Evolutionary conservation across 805 yeast species (phyloP).

Genomic region (Priceomyces fermenticarens): DNA sequence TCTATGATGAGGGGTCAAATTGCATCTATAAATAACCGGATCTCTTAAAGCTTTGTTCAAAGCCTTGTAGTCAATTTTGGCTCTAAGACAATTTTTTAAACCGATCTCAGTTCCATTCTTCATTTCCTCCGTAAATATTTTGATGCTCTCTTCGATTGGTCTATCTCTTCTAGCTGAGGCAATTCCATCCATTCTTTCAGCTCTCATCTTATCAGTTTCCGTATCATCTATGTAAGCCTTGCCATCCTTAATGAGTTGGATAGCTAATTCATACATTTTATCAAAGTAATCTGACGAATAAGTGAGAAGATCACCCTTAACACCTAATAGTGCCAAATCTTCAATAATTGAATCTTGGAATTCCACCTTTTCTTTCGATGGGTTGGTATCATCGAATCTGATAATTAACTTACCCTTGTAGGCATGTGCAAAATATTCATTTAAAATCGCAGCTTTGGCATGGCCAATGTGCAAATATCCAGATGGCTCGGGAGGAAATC

Average conservation of each 20-base stretch:
- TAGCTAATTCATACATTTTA: slow-evolving; percentile 81
- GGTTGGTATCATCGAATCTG: slow-evolving; percentile 98
- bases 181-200: slow-evolving; percentile 97
- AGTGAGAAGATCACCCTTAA: slow-evolving; percentile 85
- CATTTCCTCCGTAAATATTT: slow-evolving; percentile 87
- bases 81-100: slow-evolving; percentile 88
- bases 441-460: slow-evolving; percentile 95
- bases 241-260: slow-evolving; percentile 89
- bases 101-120: slow-evolving; percentile 92
- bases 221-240: slow-evolving; percentile 98
- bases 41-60: slow-evolving; percentile 94
- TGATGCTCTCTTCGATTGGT: slow-evolving; percentile 86
- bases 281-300: slow-evolving; percentile 94
- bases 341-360: slow-evolving; percentile 92
- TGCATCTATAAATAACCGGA: slow-evolving; percentile 97
- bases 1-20: slow-evolving; percentile 96
- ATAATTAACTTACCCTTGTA: slow-evolving; percentile 96
- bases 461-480: slow-evolving; percentile 99
- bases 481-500: slow-evolving; percentile 99
- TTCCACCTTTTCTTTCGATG: slow-evolving; percentile 93
- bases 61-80: slow-evolving; percentile 90
- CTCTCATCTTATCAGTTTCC: slow-evolving; percentile 91
- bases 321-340: slow-evolving; percentile 86
- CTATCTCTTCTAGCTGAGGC: slow-evolving; percentile 91
- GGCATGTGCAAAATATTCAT: slow-evolving; percentile 92